Evolutionary conservation across 306 rosid species (phyloP), one percentile per base, ranked within the genome.

Genomic region (Vigna mungo): DNA sequence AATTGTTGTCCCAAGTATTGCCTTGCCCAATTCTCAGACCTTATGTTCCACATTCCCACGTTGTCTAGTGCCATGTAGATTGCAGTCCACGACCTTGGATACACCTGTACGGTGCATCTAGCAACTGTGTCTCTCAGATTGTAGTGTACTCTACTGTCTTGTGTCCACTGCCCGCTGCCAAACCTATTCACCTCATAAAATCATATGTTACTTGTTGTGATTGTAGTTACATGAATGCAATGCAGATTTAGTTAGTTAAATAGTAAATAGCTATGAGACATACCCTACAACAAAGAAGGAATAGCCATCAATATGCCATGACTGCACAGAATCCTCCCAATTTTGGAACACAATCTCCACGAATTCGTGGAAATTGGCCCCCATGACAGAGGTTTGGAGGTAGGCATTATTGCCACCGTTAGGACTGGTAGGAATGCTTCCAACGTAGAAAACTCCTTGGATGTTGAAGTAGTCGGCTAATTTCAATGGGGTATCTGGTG

Each of bases 1-100:
- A 92, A 87, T 81, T 95, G 99, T 52, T 95, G 99, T 21, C 99
- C 99, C 91, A 95, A 53, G 84, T 95, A 95, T 68, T 95, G 99
- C 68, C 99, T 90, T 1, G 61, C 97, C 97, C 99, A 95, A 64
- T 89, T 84, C 86, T 92, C 91, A 1, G 99, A 90, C 83, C 99
- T 89, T 61, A 95, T 82, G 78, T 92, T 92, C 98, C 98, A 95
- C 92, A 95, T 90, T 84, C 98, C 98, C 39, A 92, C 97, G 51
- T 87, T 95, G 93, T 95, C 98, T 60, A 95, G 74, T 0, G 98
- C 85, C 79, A 95, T 70, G 86, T 86, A 95, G 72, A 95, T 82
- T 51, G 97, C 98, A 1, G 98, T 95, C 97, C 98, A 95, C 46
- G 98, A 51, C 80, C 41, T 88, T 0, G 97, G 97, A 59, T 92